Conservation (phyloP, 2,329 filamentous ascomycete species). For the Penicillium corylophilum region DNA sequence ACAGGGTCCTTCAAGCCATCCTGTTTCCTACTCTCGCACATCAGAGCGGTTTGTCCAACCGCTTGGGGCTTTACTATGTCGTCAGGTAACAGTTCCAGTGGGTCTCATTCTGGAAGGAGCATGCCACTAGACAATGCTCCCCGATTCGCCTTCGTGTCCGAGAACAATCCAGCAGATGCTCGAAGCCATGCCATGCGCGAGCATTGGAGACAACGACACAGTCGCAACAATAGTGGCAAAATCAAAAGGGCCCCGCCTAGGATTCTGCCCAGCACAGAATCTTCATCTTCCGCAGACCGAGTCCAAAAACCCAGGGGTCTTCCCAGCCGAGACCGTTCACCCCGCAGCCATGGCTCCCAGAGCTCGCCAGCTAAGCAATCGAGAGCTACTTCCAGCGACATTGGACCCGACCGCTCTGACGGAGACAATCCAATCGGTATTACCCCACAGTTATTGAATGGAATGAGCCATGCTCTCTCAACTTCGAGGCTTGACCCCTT, state of each 20-base stretch:
- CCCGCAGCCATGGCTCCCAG: background rate
- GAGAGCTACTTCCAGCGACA: background rate
- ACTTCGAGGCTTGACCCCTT: slow-evolving; percentile 36
- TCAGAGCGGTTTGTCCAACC: background rate
- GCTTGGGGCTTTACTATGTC: background rate
- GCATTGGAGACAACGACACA: slow-evolving; percentile 36
- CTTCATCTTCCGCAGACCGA: background rate
- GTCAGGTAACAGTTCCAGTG: background rate
- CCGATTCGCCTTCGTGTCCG: slow-evolving; percentile 26
- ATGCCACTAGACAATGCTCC: background rate
- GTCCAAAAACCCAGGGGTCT: background rate
- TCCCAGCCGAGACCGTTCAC: background rate
- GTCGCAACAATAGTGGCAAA: slow-evolving; percentile 8
- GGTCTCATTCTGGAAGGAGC: background rate
- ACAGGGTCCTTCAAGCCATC: background rate
- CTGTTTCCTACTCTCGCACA: background rate
- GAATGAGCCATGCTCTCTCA: slow-evolving; percentile 31
- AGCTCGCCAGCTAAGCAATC: background rate
- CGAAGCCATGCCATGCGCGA: slow-evolving; percentile 41
- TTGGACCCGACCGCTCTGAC: background rate
- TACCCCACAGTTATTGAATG: slow-evolving; percentile 19
- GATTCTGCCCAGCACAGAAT: background rate
- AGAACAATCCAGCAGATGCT: slow-evolving; percentile 17
- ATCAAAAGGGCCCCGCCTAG: background rate
- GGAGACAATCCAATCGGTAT: slow-evolving; percentile 5